Base-by-base conservation (phyloP, 2,329 filamentous ascomycete species). In the Chalaropsis ovoidea region DNA sequence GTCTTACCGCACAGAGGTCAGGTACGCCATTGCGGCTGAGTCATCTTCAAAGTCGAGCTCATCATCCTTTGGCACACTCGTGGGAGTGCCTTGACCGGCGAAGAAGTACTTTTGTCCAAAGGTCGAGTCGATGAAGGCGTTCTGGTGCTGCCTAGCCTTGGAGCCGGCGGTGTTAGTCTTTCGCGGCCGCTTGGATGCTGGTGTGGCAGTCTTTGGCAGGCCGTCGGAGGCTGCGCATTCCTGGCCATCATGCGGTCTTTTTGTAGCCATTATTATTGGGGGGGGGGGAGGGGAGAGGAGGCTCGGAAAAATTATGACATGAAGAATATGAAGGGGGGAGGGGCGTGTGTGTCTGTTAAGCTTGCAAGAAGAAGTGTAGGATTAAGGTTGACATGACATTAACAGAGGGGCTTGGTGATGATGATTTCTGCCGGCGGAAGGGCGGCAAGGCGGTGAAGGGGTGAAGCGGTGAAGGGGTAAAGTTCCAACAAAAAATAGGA, bases 91-190 rank as follows among this genome's bases (percentile, higher is more conserved):
- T 15, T 83, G 75, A n/a, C 81, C 81, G 6, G 86, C 85, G 70
- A 91, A 88, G 54, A 87, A 87, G 71, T 84, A 84, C 74, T 85
- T 83, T 75, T 90, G 87, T 49, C 88, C 88, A 74, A 85, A 89
- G 1, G 83, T 82, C 10, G 83, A 81, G 72, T 90, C 81, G 67
- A 85, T 79, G 61, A 76, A 75, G 3, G 77, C 76, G 69, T 77
- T 75, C 67, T 78, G 74, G 64, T 77, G 75, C 63, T 77, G 75
- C 3, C 66, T 77, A 75, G 69, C 76, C 75, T 68, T 78, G 73
- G 65, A 76, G 74, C 62, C 76, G 73, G 67, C 74, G 75, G 66
- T 74, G 67, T 19, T 49, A 6, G 39, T 22, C 61, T 65, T 68
- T 22, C 64, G 62, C 4, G 22, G 27, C 19, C 62, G 62, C 47